A percentile compares a stretch with the other conserved stretches of the same genome.
Evolutionary conservation across 306 rosid species (phyloP).

Genomic region (Fragaria iinumae): DNA sequence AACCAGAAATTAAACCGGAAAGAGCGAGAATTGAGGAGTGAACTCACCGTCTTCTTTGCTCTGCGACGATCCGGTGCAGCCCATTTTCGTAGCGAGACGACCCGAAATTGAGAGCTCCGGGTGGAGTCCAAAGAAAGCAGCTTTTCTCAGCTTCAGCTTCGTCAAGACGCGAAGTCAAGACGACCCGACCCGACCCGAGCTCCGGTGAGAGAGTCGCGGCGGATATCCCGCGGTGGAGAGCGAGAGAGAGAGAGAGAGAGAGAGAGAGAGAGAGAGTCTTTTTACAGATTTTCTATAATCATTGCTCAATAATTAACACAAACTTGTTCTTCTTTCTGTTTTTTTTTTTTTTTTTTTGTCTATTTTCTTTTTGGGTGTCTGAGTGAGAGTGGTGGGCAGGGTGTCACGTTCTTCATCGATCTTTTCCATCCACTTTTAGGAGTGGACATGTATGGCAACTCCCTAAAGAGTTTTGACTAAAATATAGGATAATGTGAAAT

Average conservation of each 20-base stretch:
- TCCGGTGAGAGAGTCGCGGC: slow-evolving; percentile 23
- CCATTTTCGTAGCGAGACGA: slow-evolving; percentile 49
- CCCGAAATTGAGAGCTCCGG: neutral
- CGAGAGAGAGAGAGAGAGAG: neutral
- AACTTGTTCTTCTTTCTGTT: neutral
- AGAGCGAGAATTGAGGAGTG: neutral
- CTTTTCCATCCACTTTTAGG: slow-evolving; percentile 7
- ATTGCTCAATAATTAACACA: slow-evolving; percentile 26
- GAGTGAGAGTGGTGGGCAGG: slow-evolving; percentile 27
- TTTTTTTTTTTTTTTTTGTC: neutral
- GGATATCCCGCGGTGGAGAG: slow-evolving; percentile 27
- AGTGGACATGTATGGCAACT: neutral
- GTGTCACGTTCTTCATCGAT: slow-evolving; percentile 30
- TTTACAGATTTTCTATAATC: slow-evolving; percentile 14
- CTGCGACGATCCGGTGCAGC: slow-evolving; percentile 89
- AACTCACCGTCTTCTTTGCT: slow-evolving; percentile 73
- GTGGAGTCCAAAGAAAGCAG: neutral
- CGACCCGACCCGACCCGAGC: slow-evolving; percentile 16
- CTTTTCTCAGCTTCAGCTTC: too few species aligned
- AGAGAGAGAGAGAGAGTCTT: neutral
- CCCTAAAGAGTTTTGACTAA: too few species aligned
- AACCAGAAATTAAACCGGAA: slow-evolving; percentile 14
- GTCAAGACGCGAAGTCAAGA: slow-evolving; percentile 19
- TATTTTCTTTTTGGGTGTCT: neutral
- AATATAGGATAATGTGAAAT: too few species aligned